These are phyloP conservation scores for Puccinia polysora DNA, from an alignment of 1,284 basidiomycete genomes.

Conservation along the genomic window DNA sequence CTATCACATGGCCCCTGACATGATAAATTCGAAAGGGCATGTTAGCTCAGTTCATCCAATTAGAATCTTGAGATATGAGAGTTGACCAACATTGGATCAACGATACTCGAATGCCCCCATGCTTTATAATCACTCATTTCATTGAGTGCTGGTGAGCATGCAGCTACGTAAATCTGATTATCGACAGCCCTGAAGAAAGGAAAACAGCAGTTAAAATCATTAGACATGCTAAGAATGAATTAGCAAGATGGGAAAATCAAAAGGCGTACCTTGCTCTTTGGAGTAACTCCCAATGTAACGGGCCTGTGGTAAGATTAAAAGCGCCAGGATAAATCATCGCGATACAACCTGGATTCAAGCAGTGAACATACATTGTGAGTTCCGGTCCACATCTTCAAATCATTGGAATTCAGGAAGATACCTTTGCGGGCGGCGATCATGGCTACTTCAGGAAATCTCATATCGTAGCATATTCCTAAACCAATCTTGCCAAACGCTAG, in stretches of 20 bases:
- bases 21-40: slow-evolving; percentile 13
- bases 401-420: slow-evolving; percentile 49
- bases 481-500: slow-evolving; percentile 81
- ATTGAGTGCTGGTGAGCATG: slow-evolving; percentile 92
- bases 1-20: slow-evolving; percentile 70
- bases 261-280: slow-evolving; percentile 69
- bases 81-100: slow-evolving; percentile 74
- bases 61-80: not conserved
- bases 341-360: slow-evolving; percentile 65
- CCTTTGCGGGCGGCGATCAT: slow-evolving; percentile 85
- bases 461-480: slow-evolving; percentile 65
- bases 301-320: slow-evolving; percentile 87
- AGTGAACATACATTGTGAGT: slow-evolving; percentile 15
- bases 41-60: not conserved
- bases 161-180: slow-evolving; percentile 89
- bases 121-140: slow-evolving; percentile 75
- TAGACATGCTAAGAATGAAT: not conserved
- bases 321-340: slow-evolving; percentile 85
- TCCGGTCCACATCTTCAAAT: not conserved
- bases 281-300: slow-evolving; percentile 91
- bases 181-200: slow-evolving; percentile 71
- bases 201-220: not conserved
- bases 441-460: slow-evolving; percentile 88
- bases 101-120: slow-evolving; percentile 83
- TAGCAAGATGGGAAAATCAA: slow-evolving; percentile 17